Percentiles rank a stretch among this genome's conserved stretches.
These are phyloP conservation scores for Poterioochromonas sp. DNA, from an alignment of 352 stramenopile genomes.

Conservation along the genomic window DNA sequence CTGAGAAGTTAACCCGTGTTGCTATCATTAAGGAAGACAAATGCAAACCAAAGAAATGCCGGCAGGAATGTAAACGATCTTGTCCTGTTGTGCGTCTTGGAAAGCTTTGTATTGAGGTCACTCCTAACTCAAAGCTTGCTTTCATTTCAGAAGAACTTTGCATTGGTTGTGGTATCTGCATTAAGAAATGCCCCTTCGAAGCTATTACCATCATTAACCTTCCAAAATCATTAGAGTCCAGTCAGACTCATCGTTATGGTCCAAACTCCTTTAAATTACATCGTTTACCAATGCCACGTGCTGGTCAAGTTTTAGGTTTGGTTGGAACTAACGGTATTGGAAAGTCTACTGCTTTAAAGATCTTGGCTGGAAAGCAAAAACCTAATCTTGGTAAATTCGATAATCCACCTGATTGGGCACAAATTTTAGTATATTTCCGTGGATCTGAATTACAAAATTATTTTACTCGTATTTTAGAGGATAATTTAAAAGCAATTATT, in stretches of 20 bases:
- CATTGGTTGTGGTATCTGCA: constrained; percentile 99
- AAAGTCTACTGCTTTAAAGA: constrained; percentile 98
- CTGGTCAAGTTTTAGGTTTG: constrained; percentile 93
- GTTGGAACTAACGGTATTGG: constrained; percentile 99
- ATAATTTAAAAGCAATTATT: constrained; percentile 98
- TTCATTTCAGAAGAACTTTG: constrained; percentile 98
- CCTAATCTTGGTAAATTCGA: constrained; percentile 95
- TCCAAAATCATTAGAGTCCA: constrained; percentile 93
- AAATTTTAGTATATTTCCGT: constrained; percentile 98
- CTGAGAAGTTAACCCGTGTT: constrained; percentile 89
- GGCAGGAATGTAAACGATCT: constrained; percentile 96
- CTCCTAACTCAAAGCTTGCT: constrained; percentile 74
- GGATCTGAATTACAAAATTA: constrained; percentile 96
- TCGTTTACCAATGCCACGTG: constrained; percentile 91
- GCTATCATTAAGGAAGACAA: constrained; percentile 93
- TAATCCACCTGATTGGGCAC: constrained; percentile 93
- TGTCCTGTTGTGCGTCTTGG: constrained; percentile 97
- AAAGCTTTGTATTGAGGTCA: constrained; percentile 99
- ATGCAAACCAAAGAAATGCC: constrained; percentile 96
- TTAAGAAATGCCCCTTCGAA: constrained; percentile 99
- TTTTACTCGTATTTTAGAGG: constrained; percentile 96
- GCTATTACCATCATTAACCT: constrained; percentile 99
- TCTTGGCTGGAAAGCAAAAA: constrained; percentile 97
- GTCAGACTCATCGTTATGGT: constrained; percentile 98
- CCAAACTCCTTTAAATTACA: constrained; percentile 99